Base-by-base conservation (phyloP, 345 rosid genomes). In the Laguncularia racemosa region DNA sequence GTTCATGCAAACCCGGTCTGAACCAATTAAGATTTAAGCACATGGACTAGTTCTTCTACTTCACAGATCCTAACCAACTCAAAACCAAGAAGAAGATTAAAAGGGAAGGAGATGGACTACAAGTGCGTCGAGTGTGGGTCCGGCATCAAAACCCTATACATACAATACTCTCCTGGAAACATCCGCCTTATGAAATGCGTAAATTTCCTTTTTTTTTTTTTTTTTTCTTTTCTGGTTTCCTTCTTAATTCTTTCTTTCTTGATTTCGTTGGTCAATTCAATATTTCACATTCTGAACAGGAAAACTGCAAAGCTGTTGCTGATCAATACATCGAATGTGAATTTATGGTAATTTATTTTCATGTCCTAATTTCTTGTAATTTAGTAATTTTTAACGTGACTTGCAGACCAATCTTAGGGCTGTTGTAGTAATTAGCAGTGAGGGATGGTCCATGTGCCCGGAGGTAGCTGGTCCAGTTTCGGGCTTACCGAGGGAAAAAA, bases 111-210 rank as follows among this genome's bases (percentile, higher is more conserved):
- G 62, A 58, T 74, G 81, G 83, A 70, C 61, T 73, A 73, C 60
- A 67, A 78, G 23, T 89, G 95, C 68, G 85, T 81, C 9, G 73
- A 78, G 72, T 90, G 86, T 68, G 92, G 85, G 12, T 73, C 78
- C 60, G 61, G 40, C 14, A 73, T 87, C 62, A 72, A 76, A 58
- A 76, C 73, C 6, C 80, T 87, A 57, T 83, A 75, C 66, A 72
- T 90, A 18, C 91, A 80, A 44, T 85, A 81, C 73, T 87, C 96
- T 11, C 85, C 83, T 1, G 91, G 84, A 3, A 83, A 80, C 68
- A 79, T 84, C 62, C 86, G 93, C 0, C 85, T 87, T 68, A 75
- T 76, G 83, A 87, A 78, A 90, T 90, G 95, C 57, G 96, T 87
- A 79, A 66, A 66, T 11, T 20, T 46, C 40, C 14, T 12, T 15